Conservation (phyloP, 495 filamentous ascomycete genomes). For the Amniculicola lignicola region DNA sequence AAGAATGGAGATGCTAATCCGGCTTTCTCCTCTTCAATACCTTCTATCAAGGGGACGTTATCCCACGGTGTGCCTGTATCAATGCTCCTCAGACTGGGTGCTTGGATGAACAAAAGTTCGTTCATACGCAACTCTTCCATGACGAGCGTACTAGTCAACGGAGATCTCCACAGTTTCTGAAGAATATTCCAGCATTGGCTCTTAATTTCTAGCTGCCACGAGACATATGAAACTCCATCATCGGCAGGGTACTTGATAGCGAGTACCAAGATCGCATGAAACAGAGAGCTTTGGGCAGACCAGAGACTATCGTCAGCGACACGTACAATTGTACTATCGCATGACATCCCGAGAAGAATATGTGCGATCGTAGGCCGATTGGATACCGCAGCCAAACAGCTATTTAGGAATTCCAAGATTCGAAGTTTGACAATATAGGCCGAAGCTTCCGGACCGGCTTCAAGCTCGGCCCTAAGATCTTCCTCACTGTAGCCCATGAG, state of each 20-base stretch:
- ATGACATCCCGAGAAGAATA: conserved; percentile 82
- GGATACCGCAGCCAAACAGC: conserved; percentile 66
- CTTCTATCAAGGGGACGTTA: conserved; percentile 48
- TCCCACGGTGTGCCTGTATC: conserved; percentile 67
- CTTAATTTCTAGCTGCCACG: conserved; percentile 72
- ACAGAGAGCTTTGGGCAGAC: conserved; percentile 64
- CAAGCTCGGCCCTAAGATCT: conserved; percentile 65
- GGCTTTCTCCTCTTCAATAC: conserved; percentile 33
- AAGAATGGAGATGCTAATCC: conserved; percentile 53
- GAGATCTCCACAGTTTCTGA: conserved; percentile 75
- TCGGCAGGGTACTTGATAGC: conserved; percentile 60
- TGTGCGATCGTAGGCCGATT: conserved; percentile 81
- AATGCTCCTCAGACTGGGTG: conserved; percentile 62
- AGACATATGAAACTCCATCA: conserved; percentile 57
- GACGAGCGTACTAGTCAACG: conserved; percentile 70
- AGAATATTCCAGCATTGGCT: conserved; percentile 73
- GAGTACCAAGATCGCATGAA: conserved; percentile 72
- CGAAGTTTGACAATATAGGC: conserved; percentile 72
- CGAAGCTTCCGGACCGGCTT: conserved; percentile 57
- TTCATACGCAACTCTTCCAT: conserved; percentile 72
- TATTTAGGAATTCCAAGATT: conserved; percentile 78
- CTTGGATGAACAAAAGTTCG: conserved; percentile 68
- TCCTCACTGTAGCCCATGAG: conserved; percentile 59
- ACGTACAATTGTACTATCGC: conserved; percentile 61
- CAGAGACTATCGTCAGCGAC: conserved; percentile 63